Evolutionary conservation across 73 alveolate genomes (phyloP), one percentile per base, ranked within the genome.

Genomic region (Uronychia setigera): DNA sequence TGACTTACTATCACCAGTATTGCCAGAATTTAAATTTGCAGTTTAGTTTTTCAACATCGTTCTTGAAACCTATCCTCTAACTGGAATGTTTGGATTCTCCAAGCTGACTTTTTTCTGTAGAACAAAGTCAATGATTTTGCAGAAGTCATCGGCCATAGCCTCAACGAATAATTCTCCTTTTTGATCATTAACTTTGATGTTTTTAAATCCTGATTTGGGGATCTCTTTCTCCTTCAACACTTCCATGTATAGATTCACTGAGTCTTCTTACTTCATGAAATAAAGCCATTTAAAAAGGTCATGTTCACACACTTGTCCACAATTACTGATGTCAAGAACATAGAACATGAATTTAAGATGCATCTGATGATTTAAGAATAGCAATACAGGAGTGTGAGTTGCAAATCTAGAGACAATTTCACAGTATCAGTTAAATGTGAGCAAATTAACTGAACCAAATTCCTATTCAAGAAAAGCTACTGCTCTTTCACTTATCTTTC

Each of bases 261-360:
- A 46, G n/a, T 46, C 67, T 11, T 46, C 67, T 46, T 46, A 46
- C 19, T 46, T 46, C 67, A 46, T 46, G 67, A 46, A 46, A 46
- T 46, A 46, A 19, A 46, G 67, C 67, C 67, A 28, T 27, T 76
- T 9, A 27, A 76, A 76, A 5, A 76, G 59, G 31, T 76, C 81
- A 76, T 76, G 81, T 27, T 76, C 81, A 76, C 81, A 76, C 26
- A 76, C 32, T 9, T 35, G 5, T 1, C 81, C 81, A 26, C 58
- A 26, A 31, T 25, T 13, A 28, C 59, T 28, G 27, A 76, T 1
- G 27, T 76, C 81, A 9, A 76, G 32, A 5, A 76, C 81, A 26
- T 76, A 5, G 58, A 76, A 76, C 35, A 28, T 26, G 32, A 76
- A 76, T 27, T 30, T 76, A 1, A 76, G 9, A 76, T 76, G 81